Conservation (phyloP, 805 yeast genomes). For the Saccharomyces kudriavzevii region DNA sequence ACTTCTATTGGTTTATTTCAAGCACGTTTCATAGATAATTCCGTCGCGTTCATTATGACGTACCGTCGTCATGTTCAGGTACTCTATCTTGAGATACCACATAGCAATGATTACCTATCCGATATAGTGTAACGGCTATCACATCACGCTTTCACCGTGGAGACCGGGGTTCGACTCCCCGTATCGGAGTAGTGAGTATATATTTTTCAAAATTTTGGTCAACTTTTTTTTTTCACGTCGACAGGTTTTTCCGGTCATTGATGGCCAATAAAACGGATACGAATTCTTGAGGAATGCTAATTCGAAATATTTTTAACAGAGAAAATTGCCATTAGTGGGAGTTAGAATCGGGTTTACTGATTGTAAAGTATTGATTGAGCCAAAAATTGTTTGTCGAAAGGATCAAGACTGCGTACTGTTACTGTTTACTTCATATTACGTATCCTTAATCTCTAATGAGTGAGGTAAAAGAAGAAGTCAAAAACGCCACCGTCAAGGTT, state of each 20-base stretch:
- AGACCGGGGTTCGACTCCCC: slow-evolving; percentile 20
- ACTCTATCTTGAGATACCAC: no score
- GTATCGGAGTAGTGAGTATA: slow-evolving; percentile 15
- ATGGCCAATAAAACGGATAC: background rate
- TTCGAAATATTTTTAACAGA: background rate
- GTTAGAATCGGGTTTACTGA: background rate
- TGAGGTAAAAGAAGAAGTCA: background rate
- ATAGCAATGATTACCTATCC: slow-evolving; percentile 7
- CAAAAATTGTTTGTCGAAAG: background rate
- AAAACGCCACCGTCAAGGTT: slow-evolving; percentile 11
- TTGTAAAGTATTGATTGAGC: background rate
- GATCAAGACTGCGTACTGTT: background rate
- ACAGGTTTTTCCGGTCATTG: background rate
- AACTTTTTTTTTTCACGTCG: background rate
- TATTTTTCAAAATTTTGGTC: background rate
- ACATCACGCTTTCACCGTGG: slow-evolving; percentile 22
- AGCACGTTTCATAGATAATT: no score
- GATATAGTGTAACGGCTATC: slow-evolving; percentile 27
- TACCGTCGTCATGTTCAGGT: no score
- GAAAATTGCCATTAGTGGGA: background rate
- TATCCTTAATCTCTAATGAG: background rate
- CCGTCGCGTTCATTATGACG: no score
- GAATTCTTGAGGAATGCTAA: background rate
- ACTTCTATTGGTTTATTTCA: no score
- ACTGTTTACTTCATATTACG: background rate